Evolutionary conservation across 176 grass and related monocot genomes (phyloP), one percentile per base, ranked within the genome.

Genomic region (Eragrostis nindensis): DNA sequence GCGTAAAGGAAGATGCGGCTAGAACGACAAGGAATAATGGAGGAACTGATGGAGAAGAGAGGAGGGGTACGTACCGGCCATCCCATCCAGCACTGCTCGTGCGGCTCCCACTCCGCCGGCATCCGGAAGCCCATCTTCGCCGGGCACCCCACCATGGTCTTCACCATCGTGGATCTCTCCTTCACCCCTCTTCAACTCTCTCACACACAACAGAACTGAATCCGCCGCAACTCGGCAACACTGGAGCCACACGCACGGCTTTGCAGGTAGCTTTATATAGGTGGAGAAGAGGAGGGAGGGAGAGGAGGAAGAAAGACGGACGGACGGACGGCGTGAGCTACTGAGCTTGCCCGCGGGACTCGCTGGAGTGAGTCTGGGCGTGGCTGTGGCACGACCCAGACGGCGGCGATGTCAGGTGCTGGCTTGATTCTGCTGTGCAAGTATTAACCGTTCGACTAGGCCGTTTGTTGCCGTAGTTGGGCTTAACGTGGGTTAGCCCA

Each of bases 41-140:
- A n/a, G n/a, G n/a, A n/a, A n/a, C n/a, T n/a, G n/a, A n/a, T n/a
- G n/a, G 3, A 21, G 54, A 21, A 62, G 2, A 6, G 16, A 19
- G 68, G 59, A 21, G 16, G 52, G 27, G 62, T 50, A 85, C 80
- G 50, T 75, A 98, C 95, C 18, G 95, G 95, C 95, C 95, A 98
- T 18, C 92, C 92, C 70, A 98, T 94, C 95, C 95, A 98, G 78
- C 92, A 91, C 86, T 89, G 95, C n/a, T 81, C 73, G 71, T 98
- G 95, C 50, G 62, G 82, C 76, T 98, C 95, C 95, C 95, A 98
- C 88, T 98, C 95, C 5, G 92, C 92, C 49, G 95, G 92, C 90
- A 98, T 98, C 90, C 79, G 74, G 90, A 88, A 98, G 4, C 95
- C 90, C 76, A 94, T 24, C 40, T 80, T 68, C 42, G 81, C 74